A percentile compares a stretch with the other conserved stretches of the same genome.
Conservation (phyloP, 1,139 yeast genomes). For the Yamadazyma spencermartinsiae region DNA sequence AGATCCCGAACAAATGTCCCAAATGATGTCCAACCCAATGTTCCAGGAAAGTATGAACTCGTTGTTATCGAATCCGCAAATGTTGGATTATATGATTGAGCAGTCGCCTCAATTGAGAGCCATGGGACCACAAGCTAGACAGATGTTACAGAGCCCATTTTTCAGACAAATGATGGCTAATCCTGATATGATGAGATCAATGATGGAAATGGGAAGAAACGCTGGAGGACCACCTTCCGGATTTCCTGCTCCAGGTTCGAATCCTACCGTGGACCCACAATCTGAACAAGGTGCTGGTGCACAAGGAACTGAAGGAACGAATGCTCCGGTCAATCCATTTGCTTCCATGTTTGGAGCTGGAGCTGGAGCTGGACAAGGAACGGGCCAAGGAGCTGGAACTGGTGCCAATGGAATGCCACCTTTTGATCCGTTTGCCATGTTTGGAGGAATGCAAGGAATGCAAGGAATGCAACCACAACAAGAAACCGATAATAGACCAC, state of each 20-base stretch:
- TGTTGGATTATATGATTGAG: constrained; percentile 79
- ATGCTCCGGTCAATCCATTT: constrained; percentile 52
- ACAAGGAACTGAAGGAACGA: constrained; percentile 20
- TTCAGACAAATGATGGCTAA: constrained; percentile 83
- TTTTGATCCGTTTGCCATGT: constrained; percentile 44
- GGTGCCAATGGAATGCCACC: constrained; percentile 36
- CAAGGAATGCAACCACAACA: constrained; percentile 23
- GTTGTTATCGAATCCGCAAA: constrained; percentile 74
- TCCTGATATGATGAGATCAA: constrained; percentile 81
- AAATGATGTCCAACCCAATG: constrained; percentile 78
- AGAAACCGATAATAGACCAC: constrained; percentile 81
- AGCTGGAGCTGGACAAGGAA: too few species aligned
- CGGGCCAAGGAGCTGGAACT: too few species aligned
- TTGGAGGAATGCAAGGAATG: constrained; percentile 43
- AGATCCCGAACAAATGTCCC: constrained; percentile 68
- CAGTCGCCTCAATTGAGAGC: constrained; percentile 82
- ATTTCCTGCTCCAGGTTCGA: constrained; percentile 62
- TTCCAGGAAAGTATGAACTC: constrained; percentile 80
- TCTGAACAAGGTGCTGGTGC: constrained; percentile 15
- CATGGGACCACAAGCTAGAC: constrained; percentile 88
- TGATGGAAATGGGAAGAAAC: constrained; percentile 70
- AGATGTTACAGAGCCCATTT: constrained; percentile 80
- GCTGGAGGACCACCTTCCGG: constrained; percentile 17
- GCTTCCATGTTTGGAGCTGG: constrained; percentile 43
- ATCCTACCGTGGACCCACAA: constrained; percentile 36